Conservation (phyloP, 129 eudicot species). For the Lonicera japonica region DNA sequence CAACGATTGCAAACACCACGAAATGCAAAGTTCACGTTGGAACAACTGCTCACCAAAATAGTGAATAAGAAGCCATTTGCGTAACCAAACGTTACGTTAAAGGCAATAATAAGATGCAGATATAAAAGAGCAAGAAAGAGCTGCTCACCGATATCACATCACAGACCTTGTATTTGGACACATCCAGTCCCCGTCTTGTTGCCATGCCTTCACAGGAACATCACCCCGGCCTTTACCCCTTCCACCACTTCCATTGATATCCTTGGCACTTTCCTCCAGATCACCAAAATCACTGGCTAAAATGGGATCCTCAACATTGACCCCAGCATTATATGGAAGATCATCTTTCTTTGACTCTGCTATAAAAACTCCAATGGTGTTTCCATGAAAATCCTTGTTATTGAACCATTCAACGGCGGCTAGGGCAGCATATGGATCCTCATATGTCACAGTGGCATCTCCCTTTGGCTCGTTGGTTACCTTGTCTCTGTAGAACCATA, state of each 20-base stretch:
- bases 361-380: conserved; percentile 61
- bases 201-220: conserved; percentile 77
- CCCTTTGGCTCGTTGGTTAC: conserved; percentile 92
- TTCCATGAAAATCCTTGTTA: conserved; percentile 87
- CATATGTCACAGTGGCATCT: conserved; percentile 95
- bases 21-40: conserved; percentile 90
- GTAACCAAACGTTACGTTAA: not conserved
- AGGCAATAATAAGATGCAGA: not conserved
- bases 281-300: conserved; percentile 32
- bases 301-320: conserved; percentile 40
- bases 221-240: conserved; percentile 90
- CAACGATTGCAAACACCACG: conserved; percentile 99
- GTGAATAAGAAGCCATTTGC: conserved; percentile 7
- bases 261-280: conserved; percentile 34
- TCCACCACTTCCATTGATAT: conserved; percentile 44
- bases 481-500: conserved; percentile 89
- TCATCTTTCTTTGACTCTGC: conserved; percentile 87
- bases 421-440: conserved; percentile 96
- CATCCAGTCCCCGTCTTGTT: conserved; percentile 96
- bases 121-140: conserved; percentile 61
- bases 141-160: conserved; percentile 99
- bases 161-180: conserved; percentile 99
- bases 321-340: conserved; percentile 19
- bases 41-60: conserved; percentile 60
- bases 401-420: conserved; percentile 99